Evolutionary conservation across 352 stramenopile species (phyloP).

Genomic region (Nothophytophthora sp.): DNA sequence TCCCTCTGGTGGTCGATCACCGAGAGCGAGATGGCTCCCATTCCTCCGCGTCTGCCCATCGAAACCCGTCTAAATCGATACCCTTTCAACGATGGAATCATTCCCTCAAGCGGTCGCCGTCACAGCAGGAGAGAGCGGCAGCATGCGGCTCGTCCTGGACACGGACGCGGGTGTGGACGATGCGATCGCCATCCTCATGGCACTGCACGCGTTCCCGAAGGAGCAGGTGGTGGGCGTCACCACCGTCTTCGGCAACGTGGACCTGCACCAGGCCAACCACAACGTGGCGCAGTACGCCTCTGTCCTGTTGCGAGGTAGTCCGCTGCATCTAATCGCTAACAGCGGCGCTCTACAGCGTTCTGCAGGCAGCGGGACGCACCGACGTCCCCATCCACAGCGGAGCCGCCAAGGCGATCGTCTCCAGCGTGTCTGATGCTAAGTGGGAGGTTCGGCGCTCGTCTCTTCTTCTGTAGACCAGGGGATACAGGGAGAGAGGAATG

Average conservation of each 20-base stretch:
- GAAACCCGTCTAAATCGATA: constrained; percentile 3
- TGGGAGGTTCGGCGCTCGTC: constrained; percentile 51
- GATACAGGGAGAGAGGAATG: too few relatives aligned
- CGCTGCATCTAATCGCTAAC: not conserved
- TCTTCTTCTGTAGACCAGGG: too few relatives aligned
- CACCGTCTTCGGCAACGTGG: constrained; percentile 85
- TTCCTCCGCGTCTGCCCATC: too few relatives aligned
- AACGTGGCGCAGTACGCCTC: constrained; percentile 73
- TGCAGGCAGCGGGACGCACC: constrained; percentile 48
- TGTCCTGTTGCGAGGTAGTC: not conserved
- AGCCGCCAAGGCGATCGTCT: constrained; percentile 61
- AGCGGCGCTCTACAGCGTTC: constrained; percentile 37
- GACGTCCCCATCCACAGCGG: constrained; percentile 68
- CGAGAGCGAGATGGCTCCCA: constrained; percentile 3
- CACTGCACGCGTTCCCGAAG: constrained; percentile 57
- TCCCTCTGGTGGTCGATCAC: too few relatives aligned
- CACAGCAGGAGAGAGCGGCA: too few relatives aligned
- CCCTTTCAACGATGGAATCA: constrained; percentile 8
- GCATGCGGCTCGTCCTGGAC: constrained; percentile 66
- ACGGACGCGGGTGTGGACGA: constrained; percentile 85
- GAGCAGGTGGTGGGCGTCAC: constrained; percentile 68
- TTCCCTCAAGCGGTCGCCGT: not conserved
- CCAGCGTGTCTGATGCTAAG: constrained; percentile 58
- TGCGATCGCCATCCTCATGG: constrained; percentile 72
- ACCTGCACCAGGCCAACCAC: constrained; percentile 80